These are phyloP conservation scores for Colletotrichum truncatum DNA, from an alignment of 2,329 filamentous ascomycete species.

Conservation along the genomic window DNA sequence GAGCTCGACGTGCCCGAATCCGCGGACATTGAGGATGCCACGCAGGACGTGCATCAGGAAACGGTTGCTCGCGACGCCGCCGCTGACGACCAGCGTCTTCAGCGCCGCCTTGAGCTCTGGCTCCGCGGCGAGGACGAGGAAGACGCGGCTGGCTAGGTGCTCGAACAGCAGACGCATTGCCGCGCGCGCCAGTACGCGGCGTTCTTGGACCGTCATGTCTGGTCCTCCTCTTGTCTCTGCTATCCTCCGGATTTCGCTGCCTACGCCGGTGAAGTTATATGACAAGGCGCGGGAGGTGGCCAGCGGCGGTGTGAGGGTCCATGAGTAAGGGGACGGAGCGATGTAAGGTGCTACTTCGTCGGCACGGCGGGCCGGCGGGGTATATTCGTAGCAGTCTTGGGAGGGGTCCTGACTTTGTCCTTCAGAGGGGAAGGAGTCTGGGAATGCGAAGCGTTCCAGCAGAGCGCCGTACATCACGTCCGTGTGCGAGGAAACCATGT, in stretches of 20 bases:
- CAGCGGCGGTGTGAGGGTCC: constrained; percentile 76
- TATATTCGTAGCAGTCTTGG: constrained; percentile 62
- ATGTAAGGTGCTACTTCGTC: constrained; percentile 61
- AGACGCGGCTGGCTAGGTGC: constrained; percentile 79
- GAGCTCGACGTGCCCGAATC: constrained; percentile 68
- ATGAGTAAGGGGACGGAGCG: constrained; percentile 55
- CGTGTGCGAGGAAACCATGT: constrained; percentile 60
- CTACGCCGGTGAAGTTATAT: constrained; percentile 80
- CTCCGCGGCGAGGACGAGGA: constrained; percentile 67
- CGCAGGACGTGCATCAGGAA: constrained; percentile 77
- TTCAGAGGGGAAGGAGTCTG: constrained; percentile 37
- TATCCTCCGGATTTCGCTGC: constrained; percentile 70
- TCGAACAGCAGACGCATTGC: constrained; percentile 87
- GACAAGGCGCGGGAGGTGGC: constrained; percentile 63
- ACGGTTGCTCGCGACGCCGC: constrained; percentile 87
- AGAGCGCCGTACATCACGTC: constrained; percentile 83
- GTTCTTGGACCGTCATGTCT: constrained; percentile 64
- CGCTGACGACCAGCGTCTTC: constrained; percentile 80
- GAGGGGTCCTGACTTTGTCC: constrained; percentile 36
- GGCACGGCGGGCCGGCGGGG: constrained; percentile 63
- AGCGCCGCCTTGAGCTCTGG: constrained; percentile 43
- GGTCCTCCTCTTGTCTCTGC: constrained; percentile 46
- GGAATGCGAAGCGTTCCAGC: constrained; percentile 84
- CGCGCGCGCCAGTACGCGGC: constrained; percentile 74
- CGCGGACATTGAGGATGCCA: constrained; percentile 69